Conservation (phyloP, 345 rosid species). For the Salix caprea region DNA sequence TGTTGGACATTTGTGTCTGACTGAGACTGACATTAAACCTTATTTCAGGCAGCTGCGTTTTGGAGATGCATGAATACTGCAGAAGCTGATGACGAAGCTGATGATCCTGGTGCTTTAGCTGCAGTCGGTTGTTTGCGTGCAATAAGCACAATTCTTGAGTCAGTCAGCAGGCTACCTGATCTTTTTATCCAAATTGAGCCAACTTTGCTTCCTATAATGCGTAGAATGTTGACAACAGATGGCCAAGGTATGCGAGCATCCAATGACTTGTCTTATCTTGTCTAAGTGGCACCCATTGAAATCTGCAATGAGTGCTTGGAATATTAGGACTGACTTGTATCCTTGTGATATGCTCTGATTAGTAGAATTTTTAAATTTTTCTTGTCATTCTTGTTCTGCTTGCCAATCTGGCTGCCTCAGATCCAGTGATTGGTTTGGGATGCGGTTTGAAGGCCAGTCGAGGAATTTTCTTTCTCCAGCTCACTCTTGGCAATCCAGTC, state of each 20-base stretch:
- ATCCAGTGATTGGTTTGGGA: not conserved
- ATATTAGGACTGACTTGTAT: not conserved
- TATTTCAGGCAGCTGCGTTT: conserved; percentile 80
- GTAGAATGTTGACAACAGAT: conserved; percentile 88
- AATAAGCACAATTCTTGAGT: conserved; percentile 91
- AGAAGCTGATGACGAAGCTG: conserved; percentile 74
- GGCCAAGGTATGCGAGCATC: conserved; percentile 65
- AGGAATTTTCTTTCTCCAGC: not conserved
- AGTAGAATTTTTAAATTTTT: not conserved
- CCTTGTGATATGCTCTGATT: not conserved
- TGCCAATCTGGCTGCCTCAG: not conserved
- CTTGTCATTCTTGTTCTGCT: not conserved
- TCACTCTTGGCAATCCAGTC: not conserved
- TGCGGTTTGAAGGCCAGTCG: too few species aligned
- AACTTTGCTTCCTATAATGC: conserved; percentile 85
- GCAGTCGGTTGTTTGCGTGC: conserved; percentile 97
- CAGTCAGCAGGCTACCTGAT: conserved; percentile 86
- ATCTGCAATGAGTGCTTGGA: not conserved
- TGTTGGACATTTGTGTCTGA: not conserved
- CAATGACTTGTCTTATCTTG: not conserved
- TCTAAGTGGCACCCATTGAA: not conserved
- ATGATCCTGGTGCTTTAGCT: conserved; percentile 92
- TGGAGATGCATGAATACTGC: conserved; percentile 94
- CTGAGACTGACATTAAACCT: not conserved
- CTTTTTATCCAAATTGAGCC: conserved; percentile 87